Conservation (phyloP, 495 filamentous ascomycete species). For the Talaromyces borbonicus region DNA sequence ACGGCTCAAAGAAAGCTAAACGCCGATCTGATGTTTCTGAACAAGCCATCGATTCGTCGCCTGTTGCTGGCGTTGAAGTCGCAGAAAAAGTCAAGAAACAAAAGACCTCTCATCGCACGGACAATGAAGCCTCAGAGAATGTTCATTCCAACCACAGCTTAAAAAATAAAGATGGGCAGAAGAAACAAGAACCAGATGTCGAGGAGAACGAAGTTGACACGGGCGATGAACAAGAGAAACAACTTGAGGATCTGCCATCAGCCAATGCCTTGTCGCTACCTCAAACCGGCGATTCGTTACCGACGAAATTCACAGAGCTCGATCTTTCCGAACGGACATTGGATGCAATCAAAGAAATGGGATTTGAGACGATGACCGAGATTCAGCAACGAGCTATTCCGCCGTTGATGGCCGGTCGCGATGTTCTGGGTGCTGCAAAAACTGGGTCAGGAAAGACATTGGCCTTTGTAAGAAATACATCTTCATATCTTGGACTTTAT, state of each 20-base stretch:
- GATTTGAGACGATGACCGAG: slow-evolving; percentile 90
- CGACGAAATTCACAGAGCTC: slow-evolving; percentile 65
- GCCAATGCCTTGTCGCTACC: slow-evolving; percentile 46
- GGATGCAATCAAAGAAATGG: slow-evolving; percentile 83
- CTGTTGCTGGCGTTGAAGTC: not conserved
- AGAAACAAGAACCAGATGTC: not conserved
- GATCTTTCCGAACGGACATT: slow-evolving; percentile 79
- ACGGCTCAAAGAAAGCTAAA: slow-evolving; percentile 6
- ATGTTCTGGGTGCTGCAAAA: slow-evolving; percentile 94
- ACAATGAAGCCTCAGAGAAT: slow-evolving; percentile 2
- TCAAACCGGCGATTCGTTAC: slow-evolving; percentile 29
- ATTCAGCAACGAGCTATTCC: slow-evolving; percentile 87
- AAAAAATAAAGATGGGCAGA: not conserved
- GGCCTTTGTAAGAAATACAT: slow-evolving; percentile 47
- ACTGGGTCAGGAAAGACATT: slow-evolving; percentile 95
- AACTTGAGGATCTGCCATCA: slow-evolving; percentile 38
- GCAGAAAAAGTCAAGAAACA: slow-evolving; percentile 5
- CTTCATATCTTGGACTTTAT: too few relatives aligned
- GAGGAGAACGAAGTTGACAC: not conserved
- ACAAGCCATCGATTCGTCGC: slow-evolving; percentile 2
- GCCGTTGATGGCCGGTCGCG: slow-evolving; percentile 76
- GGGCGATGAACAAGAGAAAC: slow-evolving; percentile 9
- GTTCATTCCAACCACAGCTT: not conserved
- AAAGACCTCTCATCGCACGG: slow-evolving; percentile 3
- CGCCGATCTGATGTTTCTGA: slow-evolving; percentile 1